Evolutionary conservation across 208 protist species (phyloP), one percentile per base, ranked within the genome.

Genomic region (Trypanosoma cruzi): DNA sequence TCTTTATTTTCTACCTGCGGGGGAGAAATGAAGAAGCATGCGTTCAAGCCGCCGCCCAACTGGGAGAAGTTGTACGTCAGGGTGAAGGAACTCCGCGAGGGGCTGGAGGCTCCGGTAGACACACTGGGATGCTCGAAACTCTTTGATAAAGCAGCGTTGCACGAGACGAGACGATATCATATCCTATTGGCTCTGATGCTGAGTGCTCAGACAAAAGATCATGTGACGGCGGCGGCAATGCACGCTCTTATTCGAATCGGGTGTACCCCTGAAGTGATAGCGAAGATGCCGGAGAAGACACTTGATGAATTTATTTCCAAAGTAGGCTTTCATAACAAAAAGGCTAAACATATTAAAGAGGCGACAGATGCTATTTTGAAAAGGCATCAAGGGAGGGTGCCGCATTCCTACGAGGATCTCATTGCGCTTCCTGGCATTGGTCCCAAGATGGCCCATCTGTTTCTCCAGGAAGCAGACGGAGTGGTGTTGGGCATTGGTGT

Each of bases 361-460:
- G 75, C 80, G 16, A 80, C 85, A 0, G 79, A 81, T 6, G 88
- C 89, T 26, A 68, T 98, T 24, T 48, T 95, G n/a, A 71, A 86
- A 24, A 56, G 88, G 10, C 85, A 97, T 73, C 63, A 86, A 32
- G 88, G 87, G 26, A 78, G 88, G 18, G 86, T 96, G 52, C 97
- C 97, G 7, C 62, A 58, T 1, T 63, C 72, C 18, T 92, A 96
- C 50, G 75, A 76, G 20, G 90, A 91, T 14, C 22, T 98, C 6
- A 81, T 98, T 53, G 82, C 81, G 31, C 78, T 98, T 24, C 92
- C 93, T 0, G 95, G 96, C 28, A 86, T 99, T 24, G 98, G 97
- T 0, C 92, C 92, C 1, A 99, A 99, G 72, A 99, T 99, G 98
- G 95, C 96, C 0, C 82, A 98, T 64, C 69, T 99, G 11, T 96